These are phyloP conservation scores for Aspergillus viridinutans DNA, from an alignment of 2,329 filamentous ascomycete species.

Conservation along the genomic window DNA sequence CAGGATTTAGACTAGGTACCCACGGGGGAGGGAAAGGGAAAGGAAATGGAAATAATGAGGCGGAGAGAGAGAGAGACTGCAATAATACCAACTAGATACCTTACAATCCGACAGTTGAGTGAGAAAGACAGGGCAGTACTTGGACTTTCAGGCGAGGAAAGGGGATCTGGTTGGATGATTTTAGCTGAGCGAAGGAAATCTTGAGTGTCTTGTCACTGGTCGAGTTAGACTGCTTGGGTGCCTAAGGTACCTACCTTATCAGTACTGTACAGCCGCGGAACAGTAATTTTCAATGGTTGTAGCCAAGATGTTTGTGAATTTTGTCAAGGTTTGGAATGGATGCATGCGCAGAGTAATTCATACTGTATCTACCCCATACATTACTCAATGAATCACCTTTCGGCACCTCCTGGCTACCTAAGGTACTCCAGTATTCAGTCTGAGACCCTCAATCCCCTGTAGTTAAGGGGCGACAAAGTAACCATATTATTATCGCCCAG, in stretches of 20 bases:
- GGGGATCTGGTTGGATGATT: background rate
- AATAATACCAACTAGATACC: background rate
- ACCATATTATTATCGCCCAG: background rate
- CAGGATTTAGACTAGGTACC: slow-evolving; percentile 1
- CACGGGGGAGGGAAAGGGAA: slow-evolving; percentile 10
- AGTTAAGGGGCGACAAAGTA: background rate
- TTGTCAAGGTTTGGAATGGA: no score
- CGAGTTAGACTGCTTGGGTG: background rate
- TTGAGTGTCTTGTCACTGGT: background rate
- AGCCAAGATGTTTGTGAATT: no score
- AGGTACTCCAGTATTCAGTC: background rate
- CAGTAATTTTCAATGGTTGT: background rate
- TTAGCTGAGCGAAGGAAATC: background rate
- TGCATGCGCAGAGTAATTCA: no score
- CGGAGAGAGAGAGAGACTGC: slow-evolving; percentile 4
- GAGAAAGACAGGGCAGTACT: no score
- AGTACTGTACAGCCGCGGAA: background rate
- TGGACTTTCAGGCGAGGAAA: background rate
- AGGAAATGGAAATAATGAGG: slow-evolving; percentile 12
- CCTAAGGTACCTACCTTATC: background rate
- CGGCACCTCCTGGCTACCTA: background rate
- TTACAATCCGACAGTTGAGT: background rate
- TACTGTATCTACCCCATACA: background rate
- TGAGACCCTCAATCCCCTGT: background rate
- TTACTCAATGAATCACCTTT: background rate